Evolutionary conservation across 208 protist species (phyloP).

Genomic region (Crithidia bombi): DNA sequence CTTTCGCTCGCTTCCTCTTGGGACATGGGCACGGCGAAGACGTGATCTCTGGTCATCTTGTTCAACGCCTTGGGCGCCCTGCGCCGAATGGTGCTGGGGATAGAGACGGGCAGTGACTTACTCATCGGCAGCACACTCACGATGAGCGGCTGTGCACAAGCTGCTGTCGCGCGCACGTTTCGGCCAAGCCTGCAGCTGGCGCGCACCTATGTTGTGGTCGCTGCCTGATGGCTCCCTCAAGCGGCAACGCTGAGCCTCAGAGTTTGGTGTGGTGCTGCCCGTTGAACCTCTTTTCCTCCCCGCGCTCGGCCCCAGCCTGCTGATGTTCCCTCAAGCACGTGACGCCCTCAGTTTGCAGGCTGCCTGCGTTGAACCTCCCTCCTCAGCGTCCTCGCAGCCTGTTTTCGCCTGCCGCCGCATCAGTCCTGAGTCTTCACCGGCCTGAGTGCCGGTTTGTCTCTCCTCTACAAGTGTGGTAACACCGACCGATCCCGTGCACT

Average conservation of each 20-base stretch:
- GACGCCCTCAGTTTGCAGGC: no score
- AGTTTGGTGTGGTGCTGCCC: slow-evolving; percentile 21
- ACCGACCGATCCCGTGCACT: slow-evolving; percentile 20
- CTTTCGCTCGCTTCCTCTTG: slow-evolving; percentile 15
- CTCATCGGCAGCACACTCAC: no score
- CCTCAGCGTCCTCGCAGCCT: slow-evolving; percentile 18
- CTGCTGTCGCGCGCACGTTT: slow-evolving; percentile 12
- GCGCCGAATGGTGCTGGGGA: no score
- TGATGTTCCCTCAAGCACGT: no score
- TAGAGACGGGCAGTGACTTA: no score
- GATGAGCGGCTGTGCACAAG: no score
- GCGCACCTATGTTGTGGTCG: slow-evolving; percentile 30
- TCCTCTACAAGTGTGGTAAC: slow-evolving; percentile 38
- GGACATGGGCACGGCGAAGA: slow-evolving; percentile 19
- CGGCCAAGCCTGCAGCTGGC: no score
- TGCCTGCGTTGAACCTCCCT: no score
- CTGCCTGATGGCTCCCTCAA: slow-evolving; percentile 27
- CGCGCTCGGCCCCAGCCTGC: no score
- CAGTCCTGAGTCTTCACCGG: slow-evolving; percentile 2
- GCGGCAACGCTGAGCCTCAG: slow-evolving; percentile 7
- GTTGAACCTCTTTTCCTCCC: slow-evolving; percentile 12
- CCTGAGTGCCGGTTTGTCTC: slow-evolving; percentile 4
- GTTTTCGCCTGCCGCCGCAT: slow-evolving; percentile 1
- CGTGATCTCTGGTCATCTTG: slow-evolving; percentile 21
- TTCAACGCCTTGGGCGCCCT: slow-evolving; percentile 8